These are phyloP conservation scores for Penicillium waksmanii DNA, from an alignment of 495 filamentous ascomycete species.

Conservation along the genomic window DNA sequence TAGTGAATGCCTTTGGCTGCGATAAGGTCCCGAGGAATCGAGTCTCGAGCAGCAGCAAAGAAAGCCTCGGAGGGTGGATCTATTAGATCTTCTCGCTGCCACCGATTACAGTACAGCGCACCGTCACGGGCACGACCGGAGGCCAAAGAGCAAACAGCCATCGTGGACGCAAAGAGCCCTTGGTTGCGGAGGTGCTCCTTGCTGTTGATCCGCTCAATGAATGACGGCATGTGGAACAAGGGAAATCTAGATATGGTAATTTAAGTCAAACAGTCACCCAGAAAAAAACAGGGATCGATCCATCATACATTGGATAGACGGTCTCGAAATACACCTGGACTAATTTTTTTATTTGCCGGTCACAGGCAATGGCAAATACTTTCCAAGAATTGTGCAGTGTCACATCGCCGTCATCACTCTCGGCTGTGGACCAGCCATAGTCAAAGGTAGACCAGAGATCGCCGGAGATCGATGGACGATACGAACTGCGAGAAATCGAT, in stretches of 20 bases:
- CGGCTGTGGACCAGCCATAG: constrained; percentile 20
- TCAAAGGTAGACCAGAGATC: constrained; percentile 31
- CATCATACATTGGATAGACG: too few species aligned
- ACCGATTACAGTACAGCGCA: constrained; percentile 36
- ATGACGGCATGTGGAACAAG: constrained; percentile 49
- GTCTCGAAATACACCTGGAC: too few species aligned
- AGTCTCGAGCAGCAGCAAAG: too few species aligned
- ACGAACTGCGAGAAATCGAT: constrained; percentile 2
- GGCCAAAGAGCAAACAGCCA: constrained; percentile 53
- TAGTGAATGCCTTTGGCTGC: too few species aligned
- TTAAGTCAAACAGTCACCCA: too few species aligned
- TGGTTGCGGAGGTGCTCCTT: constrained; percentile 44
- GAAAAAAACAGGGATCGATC: too few species aligned
- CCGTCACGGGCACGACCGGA: constrained; percentile 51
- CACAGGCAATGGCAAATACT: too few species aligned
- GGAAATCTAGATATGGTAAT: constrained; percentile 40
- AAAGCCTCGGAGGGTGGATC: too few species aligned
- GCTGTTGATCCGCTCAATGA: constrained; percentile 38
- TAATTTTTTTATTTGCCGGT: too few species aligned
- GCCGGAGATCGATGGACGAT: constrained; percentile 19
- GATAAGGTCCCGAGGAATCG: too few species aligned
- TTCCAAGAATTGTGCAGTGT: too few species aligned
- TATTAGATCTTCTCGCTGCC: constrained; percentile 5
- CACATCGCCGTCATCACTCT: constrained; percentile 24
- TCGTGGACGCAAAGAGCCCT: constrained; percentile 51